Conservation (phyloP, 169 alveolate species). For the Sarcocystis neurona region DNA sequence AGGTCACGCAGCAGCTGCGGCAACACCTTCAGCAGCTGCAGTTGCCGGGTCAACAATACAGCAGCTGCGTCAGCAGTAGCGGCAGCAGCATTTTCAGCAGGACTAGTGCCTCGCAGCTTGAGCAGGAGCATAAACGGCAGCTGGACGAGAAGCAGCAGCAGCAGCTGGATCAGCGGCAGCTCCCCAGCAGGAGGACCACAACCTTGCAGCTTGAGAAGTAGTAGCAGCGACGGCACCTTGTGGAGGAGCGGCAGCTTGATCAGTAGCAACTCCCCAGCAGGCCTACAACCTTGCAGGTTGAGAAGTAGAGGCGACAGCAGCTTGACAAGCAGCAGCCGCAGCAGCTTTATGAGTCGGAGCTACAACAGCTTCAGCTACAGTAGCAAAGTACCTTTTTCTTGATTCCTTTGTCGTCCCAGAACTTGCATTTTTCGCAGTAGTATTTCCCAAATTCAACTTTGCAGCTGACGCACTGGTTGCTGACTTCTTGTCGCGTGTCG, state of each 20-base stretch:
- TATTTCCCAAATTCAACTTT: conserved; percentile 54
- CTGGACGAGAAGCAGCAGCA: background rate
- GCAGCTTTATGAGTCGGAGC: too few species aligned
- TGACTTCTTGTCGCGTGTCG: conserved; percentile 57
- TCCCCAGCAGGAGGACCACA: background rate
- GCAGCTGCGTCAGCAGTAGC: too few species aligned
- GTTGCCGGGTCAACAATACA: too few species aligned
- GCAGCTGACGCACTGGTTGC: conserved; percentile 54
- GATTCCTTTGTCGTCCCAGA: conserved; percentile 74
- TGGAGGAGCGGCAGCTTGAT: background rate
- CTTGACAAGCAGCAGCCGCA: background rate
- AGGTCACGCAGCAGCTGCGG: too few species aligned
- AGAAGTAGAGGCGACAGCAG: background rate
- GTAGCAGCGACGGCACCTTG: background rate
- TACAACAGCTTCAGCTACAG: background rate
- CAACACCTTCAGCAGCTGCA: too few species aligned
- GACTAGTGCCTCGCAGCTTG: too few species aligned
- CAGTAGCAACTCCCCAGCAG: background rate
- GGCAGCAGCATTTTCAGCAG: too few species aligned
- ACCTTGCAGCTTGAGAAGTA: background rate
- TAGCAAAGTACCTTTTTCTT: conserved; percentile 64
- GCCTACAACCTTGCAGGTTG: background rate
- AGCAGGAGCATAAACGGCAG: too few species aligned
- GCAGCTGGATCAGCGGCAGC: background rate
- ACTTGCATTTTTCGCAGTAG: conserved; percentile 68